Evolutionary conservation across 495 filamentous ascomycete genomes (phyloP).

Genomic region (Letharia columbiana): DNA sequence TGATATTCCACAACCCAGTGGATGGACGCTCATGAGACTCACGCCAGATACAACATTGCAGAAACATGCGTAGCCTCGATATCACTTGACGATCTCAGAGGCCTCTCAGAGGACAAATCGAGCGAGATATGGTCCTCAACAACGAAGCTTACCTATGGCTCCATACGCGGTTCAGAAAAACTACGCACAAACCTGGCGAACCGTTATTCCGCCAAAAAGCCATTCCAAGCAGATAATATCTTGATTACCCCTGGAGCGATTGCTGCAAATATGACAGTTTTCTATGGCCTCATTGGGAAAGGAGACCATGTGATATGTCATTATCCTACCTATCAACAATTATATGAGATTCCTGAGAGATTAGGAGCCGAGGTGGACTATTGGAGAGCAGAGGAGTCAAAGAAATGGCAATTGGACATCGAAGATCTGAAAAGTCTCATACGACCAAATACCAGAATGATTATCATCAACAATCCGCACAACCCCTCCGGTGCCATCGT

Average conservation of each 20-base stretch:
- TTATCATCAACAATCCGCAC: slow-evolving; percentile 73
- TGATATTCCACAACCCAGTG: slow-evolving; percentile 47
- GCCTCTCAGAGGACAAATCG: slow-evolving; percentile 47
- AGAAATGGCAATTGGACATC: slow-evolving; percentile 60
- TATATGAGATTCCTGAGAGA: slow-evolving; percentile 67
- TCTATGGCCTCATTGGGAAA: slow-evolving; percentile 67
- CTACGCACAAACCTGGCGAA: slow-evolving; percentile 55
- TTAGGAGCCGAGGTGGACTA: slow-evolving; percentile 74
- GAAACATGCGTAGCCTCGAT: slow-evolving; percentile 82
- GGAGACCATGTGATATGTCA: slow-evolving; percentile 88
- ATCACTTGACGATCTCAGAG: slow-evolving; percentile 62
- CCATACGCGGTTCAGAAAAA: slow-evolving; percentile 59
- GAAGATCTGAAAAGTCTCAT: slow-evolving; percentile 59
- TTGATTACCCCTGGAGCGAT: slow-evolving; percentile 78
- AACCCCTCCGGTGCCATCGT: slow-evolving; percentile 78
- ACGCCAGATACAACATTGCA: slow-evolving; percentile 70
- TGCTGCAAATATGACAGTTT: slow-evolving; percentile 67
- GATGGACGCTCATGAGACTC: slow-evolving; percentile 80
- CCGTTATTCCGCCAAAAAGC: slow-evolving; percentile 52
- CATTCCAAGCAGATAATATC: slow-evolving; percentile 55
- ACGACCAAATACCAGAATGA: slow-evolving; percentile 65
- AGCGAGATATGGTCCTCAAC: slow-evolving; percentile 35
- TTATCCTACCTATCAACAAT: slow-evolving; percentile 83
- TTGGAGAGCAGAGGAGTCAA: slow-evolving; percentile 61
- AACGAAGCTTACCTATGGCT: slow-evolving; percentile 57